Conservation (phyloP, 1,284 basidiomycete genomes). For the Melampsora americana region DNA sequence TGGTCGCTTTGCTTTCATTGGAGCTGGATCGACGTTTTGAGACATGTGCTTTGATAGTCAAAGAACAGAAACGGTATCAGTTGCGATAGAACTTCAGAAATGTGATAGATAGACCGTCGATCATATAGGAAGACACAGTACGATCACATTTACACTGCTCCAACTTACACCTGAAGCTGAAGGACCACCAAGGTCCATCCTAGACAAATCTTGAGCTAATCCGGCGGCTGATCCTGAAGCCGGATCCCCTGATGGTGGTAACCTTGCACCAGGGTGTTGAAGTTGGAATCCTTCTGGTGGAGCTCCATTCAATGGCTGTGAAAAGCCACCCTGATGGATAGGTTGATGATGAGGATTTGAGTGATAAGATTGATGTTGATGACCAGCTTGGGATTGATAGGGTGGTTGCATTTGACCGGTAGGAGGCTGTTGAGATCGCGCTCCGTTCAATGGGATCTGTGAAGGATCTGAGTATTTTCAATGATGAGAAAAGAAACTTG, state of each 20-base stretch:
- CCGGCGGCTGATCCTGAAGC: background rate
- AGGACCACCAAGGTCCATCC: constrained; percentile 7
- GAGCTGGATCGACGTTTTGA: background rate
- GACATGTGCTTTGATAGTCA: background rate
- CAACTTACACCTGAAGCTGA: background rate
- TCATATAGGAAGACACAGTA: no score
- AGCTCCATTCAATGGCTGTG: background rate
- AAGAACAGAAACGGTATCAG: no score
- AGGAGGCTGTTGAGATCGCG: background rate
- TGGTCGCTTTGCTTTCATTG: constrained; percentile 50
- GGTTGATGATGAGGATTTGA: background rate
- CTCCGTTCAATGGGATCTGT: background rate
- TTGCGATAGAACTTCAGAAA: no score
- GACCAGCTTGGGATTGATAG: background rate
- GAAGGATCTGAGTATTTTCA: background rate
- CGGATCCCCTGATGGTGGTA: background rate
- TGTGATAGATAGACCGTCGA: no score
- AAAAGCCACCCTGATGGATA: background rate
- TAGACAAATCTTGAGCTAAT: constrained; percentile 7
- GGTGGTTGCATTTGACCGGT: background rate
- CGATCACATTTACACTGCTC: background rate
- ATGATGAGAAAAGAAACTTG: no score
- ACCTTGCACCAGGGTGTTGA: background rate
- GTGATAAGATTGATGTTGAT: background rate
- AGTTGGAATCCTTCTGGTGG: background rate